Base-by-base conservation (phyloP, 2,329 filamentous ascomycete species). In the Epichloe baconii region DNA sequence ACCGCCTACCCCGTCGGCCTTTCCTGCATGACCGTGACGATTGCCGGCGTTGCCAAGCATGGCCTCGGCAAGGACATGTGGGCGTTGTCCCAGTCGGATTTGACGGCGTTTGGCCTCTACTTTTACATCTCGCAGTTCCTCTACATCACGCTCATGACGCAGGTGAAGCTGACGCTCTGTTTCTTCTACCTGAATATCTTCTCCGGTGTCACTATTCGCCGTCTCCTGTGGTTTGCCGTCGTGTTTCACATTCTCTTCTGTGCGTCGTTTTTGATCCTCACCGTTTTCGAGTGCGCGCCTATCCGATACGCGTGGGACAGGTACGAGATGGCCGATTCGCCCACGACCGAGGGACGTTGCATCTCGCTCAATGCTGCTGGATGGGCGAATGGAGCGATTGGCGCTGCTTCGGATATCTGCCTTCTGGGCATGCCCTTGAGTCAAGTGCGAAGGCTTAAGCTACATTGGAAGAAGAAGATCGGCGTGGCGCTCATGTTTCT, bases 131-230 rank as follows among this genome's bases (percentile, higher is more conserved):
- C 64, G 52, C 62, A 66, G 7, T 55, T 63, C 26, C 43, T 73
- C 34, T 73, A 76, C 58, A 71, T 75, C 54, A 51, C 63, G 1
- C 59, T 68, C 12, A 60, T 74, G 14, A 59, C 66, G 7, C 60
- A 72, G 41, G 65, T 72, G 41, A 74, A 76, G 55, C 58, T 74
- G 14, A 70, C 72, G 7, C 65, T 77, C 42, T 64, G 76, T 4
- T 64, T 73, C 57, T 75, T 78, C 60, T 77, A 75, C 59, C 64
- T 73, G 36, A 69, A 71, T 35, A 71, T 77, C 50, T 78, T 78
- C 54, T 69, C 69, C 1, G 59, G 59, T 0, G 49, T 38, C 1
- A 51, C 45, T 1, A 64, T 75, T 4, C 64, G 67, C n/a, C 59
- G 59, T 14, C 12, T 70, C 3, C 60, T 73, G 5, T 68, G 65